A percentile compares a stretch with the other conserved stretches of the same genome.
Evolutionary conservation across 23 red algal species (phyloP).

Genomic region (Gracilaria vermiculophylla): DNA sequence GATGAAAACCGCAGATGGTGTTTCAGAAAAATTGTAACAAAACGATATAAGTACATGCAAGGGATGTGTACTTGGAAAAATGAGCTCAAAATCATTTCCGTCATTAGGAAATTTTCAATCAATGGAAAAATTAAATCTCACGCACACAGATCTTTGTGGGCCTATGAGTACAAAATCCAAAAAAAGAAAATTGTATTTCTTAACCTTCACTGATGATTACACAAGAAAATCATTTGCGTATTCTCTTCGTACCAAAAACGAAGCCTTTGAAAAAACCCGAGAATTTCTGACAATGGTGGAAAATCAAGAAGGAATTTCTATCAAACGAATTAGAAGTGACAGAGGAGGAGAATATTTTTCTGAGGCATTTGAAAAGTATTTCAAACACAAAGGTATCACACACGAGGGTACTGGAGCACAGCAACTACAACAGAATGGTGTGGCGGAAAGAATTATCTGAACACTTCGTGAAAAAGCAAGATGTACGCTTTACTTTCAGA

Average conservation of each 20-base stretch:
- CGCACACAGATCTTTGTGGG: conserved; percentile 46
- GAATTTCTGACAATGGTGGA: background rate
- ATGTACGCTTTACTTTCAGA: conserved; percentile 8
- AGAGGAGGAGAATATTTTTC: conserved; percentile 37
- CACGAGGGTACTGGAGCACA: conserved; percentile 22
- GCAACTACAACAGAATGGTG: background rate
- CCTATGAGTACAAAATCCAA: background rate
- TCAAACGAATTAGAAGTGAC: conserved; percentile 7
- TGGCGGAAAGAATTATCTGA: conserved; percentile 24
- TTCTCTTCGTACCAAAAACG: conserved; percentile 2
- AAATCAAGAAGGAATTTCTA: conserved; percentile 4
- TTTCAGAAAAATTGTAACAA: background rate
- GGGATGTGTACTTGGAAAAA: background rate
- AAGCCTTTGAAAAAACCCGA: background rate
- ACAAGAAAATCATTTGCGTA: background rate
- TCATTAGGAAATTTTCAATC: background rate
- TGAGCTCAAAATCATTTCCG: background rate
- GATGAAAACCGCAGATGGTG: background rate
- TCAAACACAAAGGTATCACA: background rate
- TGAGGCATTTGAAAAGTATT: background rate
- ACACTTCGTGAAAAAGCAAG: conserved; percentile 39
- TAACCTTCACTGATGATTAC: conserved; percentile 37
- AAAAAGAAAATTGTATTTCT: conserved; percentile 20
- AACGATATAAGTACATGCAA: background rate
- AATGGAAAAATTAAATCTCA: background rate